phyloP scores from a whole-genome alignment of 2,329 filamentous ascomycete species.

The Rugonectria rugulosa region DNA sequence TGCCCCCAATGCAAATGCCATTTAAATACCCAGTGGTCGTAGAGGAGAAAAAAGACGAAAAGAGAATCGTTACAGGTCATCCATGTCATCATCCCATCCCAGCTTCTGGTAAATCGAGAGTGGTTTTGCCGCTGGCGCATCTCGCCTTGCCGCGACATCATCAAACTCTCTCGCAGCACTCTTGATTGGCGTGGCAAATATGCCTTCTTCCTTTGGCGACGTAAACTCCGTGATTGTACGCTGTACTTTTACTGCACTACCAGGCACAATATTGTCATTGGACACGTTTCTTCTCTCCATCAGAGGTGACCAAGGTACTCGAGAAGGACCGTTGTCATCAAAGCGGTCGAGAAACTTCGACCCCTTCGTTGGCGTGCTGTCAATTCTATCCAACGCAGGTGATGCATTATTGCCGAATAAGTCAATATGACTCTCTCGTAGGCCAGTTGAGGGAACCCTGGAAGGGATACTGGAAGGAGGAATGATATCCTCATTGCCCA shows the following conservation, averaged over 20 bases:
- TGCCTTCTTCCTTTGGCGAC: constrained; percentile 24
- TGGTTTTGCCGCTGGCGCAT: constrained; percentile 35
- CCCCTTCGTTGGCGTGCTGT: constrained; percentile 42
- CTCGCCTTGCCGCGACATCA: constrained; percentile 15
- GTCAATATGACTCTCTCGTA: constrained; percentile 42
- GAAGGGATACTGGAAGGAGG: constrained; percentile 49
- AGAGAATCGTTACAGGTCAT: constrained; percentile 51
- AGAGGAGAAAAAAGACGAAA: constrained; percentile 10
- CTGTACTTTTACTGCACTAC: constrained; percentile 23
- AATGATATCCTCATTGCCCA: constrained; percentile 41
- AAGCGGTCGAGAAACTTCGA: constrained; percentile 41
- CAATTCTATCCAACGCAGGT: constrained; percentile 40
- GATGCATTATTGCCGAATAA: constrained; percentile 41
- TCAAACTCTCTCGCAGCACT: constrained; percentile 37
- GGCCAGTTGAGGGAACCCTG: constrained; percentile 52
- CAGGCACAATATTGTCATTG: constrained; percentile 24
- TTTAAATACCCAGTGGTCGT: constrained; percentile 33
- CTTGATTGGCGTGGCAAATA: constrained; percentile 51
- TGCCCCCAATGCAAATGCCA: constrained; percentile 31
- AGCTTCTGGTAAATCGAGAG: constrained; percentile 61
- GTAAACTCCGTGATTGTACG: constrained; percentile 27
- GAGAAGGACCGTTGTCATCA: constrained; percentile 36
- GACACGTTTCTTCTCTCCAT: constrained; percentile 35
- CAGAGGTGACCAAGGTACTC: constrained; percentile 48
- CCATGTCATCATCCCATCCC: constrained; percentile 66